These are phyloP conservation scores for Plasmodium yoelii DNA, from an alignment of 169 alveolate species.

Conservation along the genomic window DNA sequence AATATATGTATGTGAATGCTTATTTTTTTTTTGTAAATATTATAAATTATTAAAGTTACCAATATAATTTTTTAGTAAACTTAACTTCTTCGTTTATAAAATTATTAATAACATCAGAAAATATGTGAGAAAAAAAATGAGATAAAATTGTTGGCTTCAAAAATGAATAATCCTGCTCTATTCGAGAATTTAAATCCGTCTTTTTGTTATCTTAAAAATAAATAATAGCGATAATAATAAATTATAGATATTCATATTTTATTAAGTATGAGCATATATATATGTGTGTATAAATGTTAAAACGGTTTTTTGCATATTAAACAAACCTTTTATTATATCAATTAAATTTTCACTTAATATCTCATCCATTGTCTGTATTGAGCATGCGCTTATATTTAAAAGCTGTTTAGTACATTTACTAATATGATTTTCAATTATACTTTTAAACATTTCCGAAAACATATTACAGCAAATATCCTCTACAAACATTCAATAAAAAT, in stretches of 20 bases:
- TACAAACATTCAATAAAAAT: conserved; percentile 10
- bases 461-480: conserved; percentile 61
- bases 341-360: conserved; percentile 66
- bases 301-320: conserved; percentile 6
- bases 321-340: conserved; percentile 51
- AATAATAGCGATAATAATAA: background rate
- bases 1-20: background rate
- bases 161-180: conserved; percentile 49
- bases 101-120: conserved; percentile 67
- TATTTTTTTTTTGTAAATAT: conserved; percentile 2
- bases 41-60: conserved; percentile 6
- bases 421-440: conserved; percentile 64
- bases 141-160: conserved; percentile 75
- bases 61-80: conserved; percentile 42
- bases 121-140: conserved; percentile 65
- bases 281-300: background rate
- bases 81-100: conserved; percentile 41
- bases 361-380: conserved; percentile 64
- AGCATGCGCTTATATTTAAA: conserved; percentile 51
- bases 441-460: conserved; percentile 76
- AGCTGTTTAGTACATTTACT: conserved; percentile 27
- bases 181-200: conserved; percentile 24
- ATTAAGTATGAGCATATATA: background rate
- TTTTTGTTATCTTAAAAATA: conserved; percentile 25
- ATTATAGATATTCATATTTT: background rate